Percentiles rank a stretch among this genome's conserved stretches.
phyloP scores from a whole-genome alignment of 208 protist species.

The Strigomonas culicis region DNA sequence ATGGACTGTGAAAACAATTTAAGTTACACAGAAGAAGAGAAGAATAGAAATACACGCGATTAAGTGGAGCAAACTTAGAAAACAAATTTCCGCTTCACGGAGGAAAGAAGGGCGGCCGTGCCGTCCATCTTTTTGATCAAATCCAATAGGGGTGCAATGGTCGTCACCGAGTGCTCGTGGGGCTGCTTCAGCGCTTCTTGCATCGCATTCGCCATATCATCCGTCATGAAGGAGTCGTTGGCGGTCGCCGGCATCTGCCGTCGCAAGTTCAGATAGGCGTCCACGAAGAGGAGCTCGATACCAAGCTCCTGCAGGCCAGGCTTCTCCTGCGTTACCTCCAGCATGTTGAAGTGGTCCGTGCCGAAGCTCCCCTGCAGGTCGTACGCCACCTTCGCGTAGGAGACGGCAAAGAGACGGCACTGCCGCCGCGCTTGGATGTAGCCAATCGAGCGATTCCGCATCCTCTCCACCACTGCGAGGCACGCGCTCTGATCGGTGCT shows the following conservation, averaged over 20 bases:
- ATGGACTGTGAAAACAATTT: too few species aligned
- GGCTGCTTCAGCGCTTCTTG: neutral
- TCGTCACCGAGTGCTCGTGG: neutral
- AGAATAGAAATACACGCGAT: neutral
- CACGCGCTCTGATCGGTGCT: constrained; percentile 3
- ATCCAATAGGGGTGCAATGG: neutral
- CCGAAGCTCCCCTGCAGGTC: constrained; percentile 40
- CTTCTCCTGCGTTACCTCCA: neutral
- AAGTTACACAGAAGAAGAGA: neutral
- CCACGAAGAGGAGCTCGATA: constrained; percentile 26
- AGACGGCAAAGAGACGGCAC: constrained; percentile 19
- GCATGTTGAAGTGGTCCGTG: constrained; percentile 9
- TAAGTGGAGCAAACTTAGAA: neutral
- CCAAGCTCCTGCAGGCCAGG: constrained; percentile 25
- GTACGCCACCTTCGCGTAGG: constrained; percentile 21
- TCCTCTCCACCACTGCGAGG: neutral
- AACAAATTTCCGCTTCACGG: constrained; percentile 11
- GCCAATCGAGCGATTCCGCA: neutral
- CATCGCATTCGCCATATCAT: neutral
- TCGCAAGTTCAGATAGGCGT: constrained; percentile 17
- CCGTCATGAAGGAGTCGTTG: constrained; percentile 11
- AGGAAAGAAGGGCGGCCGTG: neutral
- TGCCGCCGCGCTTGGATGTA: constrained; percentile 11
- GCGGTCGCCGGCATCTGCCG: neutral
- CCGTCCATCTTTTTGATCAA: constrained; percentile 5